phyloP scores from a whole-genome alignment of 208 protist species.

The Crithidia expoeki region DNA sequence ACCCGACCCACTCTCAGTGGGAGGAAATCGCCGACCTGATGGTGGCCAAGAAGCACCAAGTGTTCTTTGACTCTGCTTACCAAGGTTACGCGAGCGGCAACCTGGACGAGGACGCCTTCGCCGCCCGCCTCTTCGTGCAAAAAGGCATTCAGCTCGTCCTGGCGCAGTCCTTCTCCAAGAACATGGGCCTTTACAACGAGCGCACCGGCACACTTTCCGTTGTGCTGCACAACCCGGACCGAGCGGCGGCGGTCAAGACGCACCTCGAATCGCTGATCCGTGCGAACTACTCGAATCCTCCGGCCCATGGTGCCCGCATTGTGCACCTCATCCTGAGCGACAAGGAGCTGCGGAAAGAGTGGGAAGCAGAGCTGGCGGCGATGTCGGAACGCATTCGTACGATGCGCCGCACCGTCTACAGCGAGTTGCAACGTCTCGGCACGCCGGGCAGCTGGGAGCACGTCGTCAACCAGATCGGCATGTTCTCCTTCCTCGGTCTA shows the following conservation, averaged over 20 bases:
- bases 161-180: slow-evolving; percentile 98
- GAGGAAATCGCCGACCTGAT: slow-evolving; percentile 89
- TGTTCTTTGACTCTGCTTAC: slow-evolving; percentile 97
- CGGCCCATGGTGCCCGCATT: slow-evolving; percentile 95
- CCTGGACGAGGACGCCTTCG: slow-evolving; percentile 92
- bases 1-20: slow-evolving; percentile 97
- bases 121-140: slow-evolving; percentile 79
- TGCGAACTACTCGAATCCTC: slow-evolving; percentile 95
- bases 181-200: slow-evolving; percentile 98
- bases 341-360: slow-evolving; percentile 77
- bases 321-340: slow-evolving; percentile 92
- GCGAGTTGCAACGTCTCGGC: slow-evolving; percentile 72
- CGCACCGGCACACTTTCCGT: slow-evolving; percentile 92
- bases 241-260: slow-evolving; percentile 71
- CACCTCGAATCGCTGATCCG: slow-evolving; percentile 89
- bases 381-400: slow-evolving; percentile 88
- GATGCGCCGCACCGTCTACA: slow-evolving; percentile 81
- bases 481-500: slow-evolving; percentile 98
- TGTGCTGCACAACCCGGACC: slow-evolving; percentile 41
- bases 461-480: slow-evolving; percentile 97
- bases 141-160: slow-evolving; percentile 87
- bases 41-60: slow-evolving; percentile 78
- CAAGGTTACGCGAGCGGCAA: slow-evolving; percentile 97
- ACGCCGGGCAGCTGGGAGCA: slow-evolving; percentile 94
- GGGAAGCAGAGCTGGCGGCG: slow-evolving; percentile 90